Conservation (phyloP, 2,329 filamentous ascomycete species). For the Ophiobolus disseminans region DNA sequence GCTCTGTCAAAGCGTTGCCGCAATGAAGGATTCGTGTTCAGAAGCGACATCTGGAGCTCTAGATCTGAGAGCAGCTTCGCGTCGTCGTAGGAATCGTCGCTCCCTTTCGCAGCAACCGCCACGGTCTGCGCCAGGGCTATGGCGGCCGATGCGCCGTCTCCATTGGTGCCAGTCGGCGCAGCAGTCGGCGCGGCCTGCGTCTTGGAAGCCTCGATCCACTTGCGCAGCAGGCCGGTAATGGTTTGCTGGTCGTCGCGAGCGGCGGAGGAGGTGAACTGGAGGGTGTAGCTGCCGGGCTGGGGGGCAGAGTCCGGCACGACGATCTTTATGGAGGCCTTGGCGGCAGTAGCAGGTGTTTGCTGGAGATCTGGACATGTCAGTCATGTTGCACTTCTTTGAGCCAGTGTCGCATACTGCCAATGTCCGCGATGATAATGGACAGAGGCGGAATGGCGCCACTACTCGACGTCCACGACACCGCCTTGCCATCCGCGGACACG, state of each 20-base stretch:
- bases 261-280: conserved; percentile 84
- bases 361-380: conserved; percentile 73
- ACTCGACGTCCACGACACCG: conserved; percentile 81
- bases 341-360: conserved; percentile 84
- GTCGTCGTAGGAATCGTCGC: conserved; percentile 80
- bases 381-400: conserved; percentile 8
- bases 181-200: conserved; percentile 49
- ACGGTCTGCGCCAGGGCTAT: conserved; percentile 81
- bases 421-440: conserved; percentile 74
- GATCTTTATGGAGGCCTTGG: conserved; percentile 94
- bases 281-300: conserved; percentile 76
- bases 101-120: conserved; percentile 48
- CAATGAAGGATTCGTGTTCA: conserved; percentile 78
- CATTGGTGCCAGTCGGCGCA: conserved; percentile 34
- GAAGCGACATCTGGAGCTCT: conserved; percentile 83
- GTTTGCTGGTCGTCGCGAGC: conserved; percentile 84
- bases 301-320: conserved; percentile 72
- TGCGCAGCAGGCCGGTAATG: conserved; percentile 82
- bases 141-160: conserved; percentile 62
- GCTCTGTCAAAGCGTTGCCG: conserved; percentile 88
- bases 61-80: conserved; percentile 77
- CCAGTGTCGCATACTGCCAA: conserved; percentile 72
- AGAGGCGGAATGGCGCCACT: conserved; percentile 68
- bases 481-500: conserved; percentile 74
- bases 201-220: conserved; percentile 75